Evolutionary conservation across 139 green algal species (phyloP).

Genomic region (Coccomyxa sp.): DNA sequence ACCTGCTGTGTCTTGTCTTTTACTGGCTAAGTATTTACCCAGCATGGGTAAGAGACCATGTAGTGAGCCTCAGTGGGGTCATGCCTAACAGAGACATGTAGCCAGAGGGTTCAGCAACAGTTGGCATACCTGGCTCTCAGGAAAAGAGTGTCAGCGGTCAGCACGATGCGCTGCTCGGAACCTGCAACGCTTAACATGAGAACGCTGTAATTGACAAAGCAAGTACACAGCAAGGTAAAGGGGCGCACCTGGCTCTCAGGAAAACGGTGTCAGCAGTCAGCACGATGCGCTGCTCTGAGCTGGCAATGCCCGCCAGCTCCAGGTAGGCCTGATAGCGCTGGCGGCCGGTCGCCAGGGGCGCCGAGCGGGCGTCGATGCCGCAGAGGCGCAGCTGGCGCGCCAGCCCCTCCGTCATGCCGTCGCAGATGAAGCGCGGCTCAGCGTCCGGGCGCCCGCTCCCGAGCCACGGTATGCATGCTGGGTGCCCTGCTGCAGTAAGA

Average conservation of each 20-base stretch:
- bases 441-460: background rate
- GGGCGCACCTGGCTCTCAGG: conserved; percentile 13
- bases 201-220: background rate
- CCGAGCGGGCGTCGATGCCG: conserved; percentile 39
- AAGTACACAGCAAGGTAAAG: background rate
- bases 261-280: conserved; percentile 43
- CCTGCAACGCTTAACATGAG: conserved; percentile 23
- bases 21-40: too few species aligned
- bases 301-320: conserved; percentile 29
- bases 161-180: conserved; percentile 35
- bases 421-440: conserved; percentile 37
- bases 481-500: background rate
- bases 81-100: too few species aligned
- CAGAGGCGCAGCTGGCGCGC: conserved; percentile 49
- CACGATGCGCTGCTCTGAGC: conserved; percentile 37
- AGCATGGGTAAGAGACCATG: too few species aligned
- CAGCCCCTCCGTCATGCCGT: conserved; percentile 47
- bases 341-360: background rate
- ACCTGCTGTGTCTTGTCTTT: too few species aligned
- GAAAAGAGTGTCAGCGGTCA: conserved; percentile 42
- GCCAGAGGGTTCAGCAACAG: too few species aligned
- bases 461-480: conserved; percentile 24
- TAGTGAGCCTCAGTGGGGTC: too few species aligned
- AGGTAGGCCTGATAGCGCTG: background rate
- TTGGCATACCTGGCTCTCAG: conserved; percentile 14